Conservation (phyloP, 177 flowering plant species). For the Vitis hybrid region DNA sequence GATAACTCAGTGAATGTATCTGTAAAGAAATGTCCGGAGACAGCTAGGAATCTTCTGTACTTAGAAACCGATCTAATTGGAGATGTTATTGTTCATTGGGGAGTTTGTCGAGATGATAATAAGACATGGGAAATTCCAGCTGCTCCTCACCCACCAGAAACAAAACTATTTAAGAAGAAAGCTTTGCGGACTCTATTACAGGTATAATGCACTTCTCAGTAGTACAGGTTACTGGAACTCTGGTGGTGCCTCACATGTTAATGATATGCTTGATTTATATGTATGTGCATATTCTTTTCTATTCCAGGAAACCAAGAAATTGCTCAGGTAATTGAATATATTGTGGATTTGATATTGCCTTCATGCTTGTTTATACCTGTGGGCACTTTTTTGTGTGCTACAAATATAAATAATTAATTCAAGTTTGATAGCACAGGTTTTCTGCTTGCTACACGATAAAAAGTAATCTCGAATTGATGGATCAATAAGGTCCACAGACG, state of each 20-base stretch:
- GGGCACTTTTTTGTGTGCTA: too few species aligned
- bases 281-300: neutral
- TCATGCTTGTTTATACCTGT: too few species aligned
- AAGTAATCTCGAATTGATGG: too few species aligned
- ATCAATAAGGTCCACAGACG: too few species aligned
- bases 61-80: conserved; percentile 86
- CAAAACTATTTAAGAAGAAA: conserved; percentile 65
- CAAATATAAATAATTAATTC: too few species aligned
- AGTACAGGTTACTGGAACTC: neutral
- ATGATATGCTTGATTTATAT: neutral
- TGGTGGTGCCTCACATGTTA: neutral
- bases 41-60: conserved; percentile 48
- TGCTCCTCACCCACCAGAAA: conserved; percentile 67
- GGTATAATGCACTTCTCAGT: conserved; percentile 36
- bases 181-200: conserved; percentile 80
- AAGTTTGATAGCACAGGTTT: too few species aligned
- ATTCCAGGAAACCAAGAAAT: neutral
- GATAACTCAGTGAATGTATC: conserved; percentile 51
- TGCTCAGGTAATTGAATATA: neutral
- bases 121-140: conserved; percentile 86
- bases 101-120: conserved; percentile 63
- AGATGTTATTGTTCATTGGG: conserved; percentile 91
- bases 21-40: conserved; percentile 54
- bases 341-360: neutral
- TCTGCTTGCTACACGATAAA: too few species aligned